Evolutionary conservation across 768 basidiomycete genomes (phyloP).

Genomic region (Porphyrellus cyaneotinctus): DNA sequence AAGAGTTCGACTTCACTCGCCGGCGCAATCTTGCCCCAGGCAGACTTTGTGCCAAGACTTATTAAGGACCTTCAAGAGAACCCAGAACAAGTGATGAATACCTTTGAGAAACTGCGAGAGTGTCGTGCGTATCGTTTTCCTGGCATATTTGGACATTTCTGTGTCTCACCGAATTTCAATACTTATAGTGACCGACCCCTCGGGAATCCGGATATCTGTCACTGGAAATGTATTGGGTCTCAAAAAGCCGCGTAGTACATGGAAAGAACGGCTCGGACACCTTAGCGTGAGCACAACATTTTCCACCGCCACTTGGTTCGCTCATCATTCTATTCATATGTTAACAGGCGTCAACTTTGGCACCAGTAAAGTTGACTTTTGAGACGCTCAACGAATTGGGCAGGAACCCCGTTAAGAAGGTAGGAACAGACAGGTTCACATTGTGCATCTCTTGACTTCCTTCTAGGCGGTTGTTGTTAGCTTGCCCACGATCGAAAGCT

Average conservation of each 20-base stretch:
- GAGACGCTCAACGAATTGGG: slow-evolving; percentile 77
- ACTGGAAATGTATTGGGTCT: slow-evolving; percentile 80
- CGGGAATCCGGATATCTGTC: slow-evolving; percentile 83
- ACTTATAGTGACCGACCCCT: slow-evolving; percentile 70
- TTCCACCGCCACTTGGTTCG: not conserved
- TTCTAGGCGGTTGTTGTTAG: slow-evolving; percentile 77
- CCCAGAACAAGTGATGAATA: slow-evolving; percentile 67
- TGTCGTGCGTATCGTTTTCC: slow-evolving; percentile 45
- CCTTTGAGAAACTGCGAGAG: slow-evolving; percentile 70
- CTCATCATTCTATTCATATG: slow-evolving; percentile 1
- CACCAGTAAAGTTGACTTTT: slow-evolving; percentile 60
- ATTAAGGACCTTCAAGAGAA: slow-evolving; percentile 65
- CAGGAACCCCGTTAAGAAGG: slow-evolving; percentile 66
- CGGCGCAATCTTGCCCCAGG: slow-evolving; percentile 64
- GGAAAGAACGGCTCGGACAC: slow-evolving; percentile 65
- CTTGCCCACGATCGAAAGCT: slow-evolving; percentile 92
- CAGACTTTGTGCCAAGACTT: slow-evolving; percentile 76
- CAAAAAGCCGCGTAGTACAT: slow-evolving; percentile 65
- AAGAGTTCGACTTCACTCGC: slow-evolving; percentile 67
- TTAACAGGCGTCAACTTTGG: slow-evolving; percentile 47
- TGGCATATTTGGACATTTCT: not conserved
- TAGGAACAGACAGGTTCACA: slow-evolving; percentile 25
- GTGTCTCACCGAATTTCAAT: not conserved
- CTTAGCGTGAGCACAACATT: slow-evolving; percentile 48
- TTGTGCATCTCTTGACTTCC: not conserved